Conservation (phyloP, 176 grass and related monocot genomes). For the Aegilops longissima region DNA sequence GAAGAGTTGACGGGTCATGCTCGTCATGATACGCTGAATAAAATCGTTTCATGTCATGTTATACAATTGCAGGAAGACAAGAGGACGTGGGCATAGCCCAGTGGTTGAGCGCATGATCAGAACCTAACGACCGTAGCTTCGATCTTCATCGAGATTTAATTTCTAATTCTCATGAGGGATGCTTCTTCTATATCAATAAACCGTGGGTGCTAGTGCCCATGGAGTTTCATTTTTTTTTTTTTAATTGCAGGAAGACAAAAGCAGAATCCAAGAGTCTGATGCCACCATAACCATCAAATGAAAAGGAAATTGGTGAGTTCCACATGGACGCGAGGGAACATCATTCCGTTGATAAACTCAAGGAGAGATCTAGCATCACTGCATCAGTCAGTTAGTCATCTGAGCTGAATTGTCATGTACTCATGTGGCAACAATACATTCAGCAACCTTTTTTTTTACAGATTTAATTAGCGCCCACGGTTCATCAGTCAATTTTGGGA, state of each 20-base stretch:
- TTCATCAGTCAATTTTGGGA: conserved; percentile 1
- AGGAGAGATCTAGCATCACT: neutral
- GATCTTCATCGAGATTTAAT: too few relatives aligned
- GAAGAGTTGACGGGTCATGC: conserved; percentile 2
- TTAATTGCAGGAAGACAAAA: neutral
- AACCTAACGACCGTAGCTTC: too few relatives aligned
- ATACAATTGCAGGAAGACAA: neutral
- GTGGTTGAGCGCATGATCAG: too few relatives aligned
- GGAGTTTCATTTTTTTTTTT: too few relatives aligned
- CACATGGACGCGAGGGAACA: neutral
- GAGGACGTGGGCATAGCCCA: too few relatives aligned
- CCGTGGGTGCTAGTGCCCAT: too few relatives aligned
- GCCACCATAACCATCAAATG: neutral
- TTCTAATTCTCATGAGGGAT: too few relatives aligned
- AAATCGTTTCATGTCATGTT: neutral
- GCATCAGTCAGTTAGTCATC: neutral
- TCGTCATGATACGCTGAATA: conserved; percentile 16
- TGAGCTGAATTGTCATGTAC: conserved; percentile 13
- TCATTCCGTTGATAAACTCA: neutral
- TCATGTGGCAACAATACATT: neutral
- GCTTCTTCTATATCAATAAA: too few relatives aligned
- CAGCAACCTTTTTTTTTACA: neutral
- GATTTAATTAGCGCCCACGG: neutral
- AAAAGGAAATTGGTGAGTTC: neutral
- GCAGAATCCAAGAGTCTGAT: neutral